A percentile compares a stretch with the other conserved stretches of the same genome.
These are phyloP conservation scores for Fragilaria radians DNA, from an alignment of 108 stramenopile genomes.

Conservation along the genomic window DNA sequence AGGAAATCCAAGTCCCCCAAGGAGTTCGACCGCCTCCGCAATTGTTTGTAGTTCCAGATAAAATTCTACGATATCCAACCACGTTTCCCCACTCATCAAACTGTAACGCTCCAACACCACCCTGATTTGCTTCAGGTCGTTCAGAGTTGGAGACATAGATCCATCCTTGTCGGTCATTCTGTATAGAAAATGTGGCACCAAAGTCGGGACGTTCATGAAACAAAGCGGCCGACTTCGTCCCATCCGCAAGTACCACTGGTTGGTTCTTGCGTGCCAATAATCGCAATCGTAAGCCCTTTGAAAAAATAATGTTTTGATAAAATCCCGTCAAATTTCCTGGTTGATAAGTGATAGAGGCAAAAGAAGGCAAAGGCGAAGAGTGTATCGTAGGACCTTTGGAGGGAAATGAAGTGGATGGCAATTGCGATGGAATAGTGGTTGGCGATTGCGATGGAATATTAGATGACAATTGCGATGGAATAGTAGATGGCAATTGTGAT, in stretches of 20 bases:
- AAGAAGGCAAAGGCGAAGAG: not conserved
- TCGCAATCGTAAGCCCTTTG: conserved; percentile 7
- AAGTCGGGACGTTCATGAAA: conserved; percentile 49
- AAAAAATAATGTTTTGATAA: conserved; percentile 15
- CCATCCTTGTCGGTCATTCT: conserved; percentile 10
- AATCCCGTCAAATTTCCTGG: conserved; percentile 32
- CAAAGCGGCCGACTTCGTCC: conserved; percentile 4
- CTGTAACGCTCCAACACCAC: conserved; percentile 12
- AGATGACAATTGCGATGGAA: too few relatives aligned
- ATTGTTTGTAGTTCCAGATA: conserved; percentile 20
- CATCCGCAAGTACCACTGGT: conserved; percentile 17
- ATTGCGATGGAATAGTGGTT: not conserved
- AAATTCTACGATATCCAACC: conserved; percentile 11
- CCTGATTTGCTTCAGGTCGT: not conserved
- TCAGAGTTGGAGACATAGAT: conserved; percentile 19
- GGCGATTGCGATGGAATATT: not conserved
- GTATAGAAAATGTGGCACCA: conserved; percentile 26
- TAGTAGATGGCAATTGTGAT: too few relatives aligned
- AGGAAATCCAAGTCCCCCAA: conserved; percentile 40
- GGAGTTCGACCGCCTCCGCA: conserved; percentile 34
- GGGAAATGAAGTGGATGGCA: not conserved
- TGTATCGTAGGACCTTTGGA: not conserved
- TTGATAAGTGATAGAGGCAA: conserved; percentile 14
- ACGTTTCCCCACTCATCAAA: conserved; percentile 15
- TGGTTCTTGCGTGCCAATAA: conserved; percentile 17